Evolutionary conservation across 306 rosid species (phyloP), one percentile per base, ranked within the genome.

Genomic region (Herpetospermum pedunculosum): DNA sequence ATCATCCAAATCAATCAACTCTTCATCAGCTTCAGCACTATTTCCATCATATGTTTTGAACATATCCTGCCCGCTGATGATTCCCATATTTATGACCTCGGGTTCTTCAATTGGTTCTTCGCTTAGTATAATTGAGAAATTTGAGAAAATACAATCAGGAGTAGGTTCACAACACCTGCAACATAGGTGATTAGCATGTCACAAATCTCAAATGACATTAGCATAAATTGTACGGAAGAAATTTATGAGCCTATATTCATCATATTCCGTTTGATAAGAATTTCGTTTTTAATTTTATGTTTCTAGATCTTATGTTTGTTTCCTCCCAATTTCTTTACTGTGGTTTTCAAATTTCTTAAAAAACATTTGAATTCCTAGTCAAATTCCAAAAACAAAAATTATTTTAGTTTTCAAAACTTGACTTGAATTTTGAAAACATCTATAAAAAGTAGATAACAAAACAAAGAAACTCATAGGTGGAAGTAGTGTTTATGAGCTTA

Each of bases 131-230:
- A 93, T 83, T 3, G 94, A 77, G 83, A 93, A 89, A 81, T 91
- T 86, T 0, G 89, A 85, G 87, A 90, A 93, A 79, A 93, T 75
- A 65, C 87, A 26, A 87, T 90, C 84, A 6, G 88, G 91, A 50
- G 91, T 86, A 12, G 89, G 87, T 69, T 79, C 80, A 49, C 94
- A 81, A 77, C 98, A 93, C 85, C 98, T 93, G 85, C 79, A 83
- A 77, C 29, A 60, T 8, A 80, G 10, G 69, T 60, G 32, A 64
- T 40, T 35, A 10, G 25, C 71, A 38, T 12, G 5, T 38, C 0
- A 4, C 8, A 12, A 64, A 63, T 6, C 44, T 32, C 43, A 8
- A 8, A 1, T 35, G 26, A 62, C 40, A 30, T 8, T 18, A 8
- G 23, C 26, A 30, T 62, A 62, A 34, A n/a, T 1, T 16, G 47